Base-by-base conservation (phyloP, 176 grass and related monocot species). In the Echinochloa phyllopogon region DNA sequence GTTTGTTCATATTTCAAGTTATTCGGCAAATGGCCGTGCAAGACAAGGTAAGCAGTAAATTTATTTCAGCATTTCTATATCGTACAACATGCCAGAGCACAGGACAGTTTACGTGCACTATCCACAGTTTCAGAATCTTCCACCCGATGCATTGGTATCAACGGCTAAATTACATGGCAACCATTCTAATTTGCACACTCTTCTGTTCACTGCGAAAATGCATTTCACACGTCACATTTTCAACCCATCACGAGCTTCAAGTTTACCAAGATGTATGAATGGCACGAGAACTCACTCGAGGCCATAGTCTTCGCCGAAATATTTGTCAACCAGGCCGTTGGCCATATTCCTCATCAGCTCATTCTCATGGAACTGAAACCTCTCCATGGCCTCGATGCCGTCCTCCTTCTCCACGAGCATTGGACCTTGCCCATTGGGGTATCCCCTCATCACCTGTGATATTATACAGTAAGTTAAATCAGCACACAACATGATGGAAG, bases 331-430 rank as follows among this genome's bases (percentile, higher is more conserved):
- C 77, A 98, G 40, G 16, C 83, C 85, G 37, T 98, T 98, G 72
- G 96, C 96, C 96, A 95, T 92, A 86, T 87, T 95, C 83, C 93
- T 94, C 91, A 98, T 94, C 75, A 87, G 57, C 71, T 94, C 88
- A 41, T 98, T 98, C 88, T 96, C 96, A 48, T 98, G 96, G 85
- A 98, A 98, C 80, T 98, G 96, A 77, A 96, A 98, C 69, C 93
- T 94, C 79, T 98, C 96, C 93, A 96, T 98, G 14, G 93, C 93
- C 17, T 95, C 93, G 5, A 96, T 98, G 64, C 93, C 96, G 3
- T 98, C 91, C 88, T 90, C 89, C 73, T 56, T 76, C 80, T 98
- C 96, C 29, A 98, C 93, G 18, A 98, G 93, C 43, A 85, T 85
- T 49, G 89, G 93, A 48, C 96, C 96, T 77, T 94, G 93, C 8